Conservation (phyloP, 768 basidiomycete genomes). For the Russula emetica region DNA sequence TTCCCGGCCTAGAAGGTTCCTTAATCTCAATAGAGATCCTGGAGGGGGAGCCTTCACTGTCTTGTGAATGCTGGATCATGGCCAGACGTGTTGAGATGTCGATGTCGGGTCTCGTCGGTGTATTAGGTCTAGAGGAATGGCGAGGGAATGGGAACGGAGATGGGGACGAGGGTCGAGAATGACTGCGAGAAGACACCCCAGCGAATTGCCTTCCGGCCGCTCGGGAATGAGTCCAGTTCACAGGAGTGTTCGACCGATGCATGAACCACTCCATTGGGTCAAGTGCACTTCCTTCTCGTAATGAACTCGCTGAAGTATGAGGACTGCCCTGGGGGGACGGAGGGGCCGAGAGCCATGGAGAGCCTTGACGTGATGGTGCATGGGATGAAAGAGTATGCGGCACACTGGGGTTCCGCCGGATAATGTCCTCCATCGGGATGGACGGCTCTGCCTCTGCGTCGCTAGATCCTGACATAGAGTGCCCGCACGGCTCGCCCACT, state of each 20-base stretch:
- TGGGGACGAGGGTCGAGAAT: background rate
- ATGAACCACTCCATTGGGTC: too few species aligned
- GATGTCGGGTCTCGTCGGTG: background rate
- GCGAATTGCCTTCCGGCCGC: constrained; percentile 1
- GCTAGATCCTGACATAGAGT: background rate
- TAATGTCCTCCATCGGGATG: background rate
- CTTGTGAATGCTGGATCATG: background rate
- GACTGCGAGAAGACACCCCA: background rate
- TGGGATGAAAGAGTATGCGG: background rate
- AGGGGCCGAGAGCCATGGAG: background rate
- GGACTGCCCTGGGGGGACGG: background rate
- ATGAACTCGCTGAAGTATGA: background rate
- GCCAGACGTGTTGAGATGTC: background rate
- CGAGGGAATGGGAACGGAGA: background rate
- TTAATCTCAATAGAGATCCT: background rate
- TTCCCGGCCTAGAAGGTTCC: constrained; percentile 1
- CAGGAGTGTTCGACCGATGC: background rate
- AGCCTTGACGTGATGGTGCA: background rate
- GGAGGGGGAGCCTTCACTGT: background rate
- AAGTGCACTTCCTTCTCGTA: background rate
- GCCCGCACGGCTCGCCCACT: background rate
- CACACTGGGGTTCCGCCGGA: background rate
- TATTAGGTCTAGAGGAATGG: background rate
- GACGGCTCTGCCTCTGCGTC: background rate
- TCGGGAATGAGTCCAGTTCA: background rate